phyloP scores from a whole-genome alignment of 2,329 filamentous ascomycete genomes.

The Colletotrichum shisoi region DNA sequence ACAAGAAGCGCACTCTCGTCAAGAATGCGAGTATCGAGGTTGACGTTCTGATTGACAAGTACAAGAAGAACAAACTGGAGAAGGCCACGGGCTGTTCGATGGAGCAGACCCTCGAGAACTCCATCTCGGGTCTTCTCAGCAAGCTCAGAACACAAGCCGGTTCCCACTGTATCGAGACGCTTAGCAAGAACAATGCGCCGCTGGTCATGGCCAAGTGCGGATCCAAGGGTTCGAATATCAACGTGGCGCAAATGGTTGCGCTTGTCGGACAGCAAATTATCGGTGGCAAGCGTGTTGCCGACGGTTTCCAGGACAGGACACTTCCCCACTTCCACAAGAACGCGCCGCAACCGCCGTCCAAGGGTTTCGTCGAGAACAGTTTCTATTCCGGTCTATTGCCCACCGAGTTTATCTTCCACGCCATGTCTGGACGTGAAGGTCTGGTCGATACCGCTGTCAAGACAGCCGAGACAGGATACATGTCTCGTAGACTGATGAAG shows the following conservation, averaged over 20 bases:
- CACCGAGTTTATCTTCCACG: slow-evolving; percentile 96
- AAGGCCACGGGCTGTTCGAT: slow-evolving; percentile 90
- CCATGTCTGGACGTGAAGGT: slow-evolving; percentile 97
- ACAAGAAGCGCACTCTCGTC: slow-evolving; percentile 79
- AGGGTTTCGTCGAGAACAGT: slow-evolving; percentile 96
- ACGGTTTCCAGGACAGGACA: slow-evolving; percentile 95
- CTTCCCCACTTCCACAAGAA: slow-evolving; percentile 96
- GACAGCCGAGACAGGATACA: slow-evolving; percentile 98
- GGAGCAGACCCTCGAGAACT: slow-evolving; percentile 89
- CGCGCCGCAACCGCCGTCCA: slow-evolving; percentile 87
- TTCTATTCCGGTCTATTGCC: slow-evolving; percentile 93
- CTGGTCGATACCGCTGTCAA: slow-evolving; percentile 98
- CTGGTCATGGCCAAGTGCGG: slow-evolving; percentile 97
- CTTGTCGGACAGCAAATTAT: slow-evolving; percentile 99
- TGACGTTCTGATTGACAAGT: slow-evolving; percentile 82
- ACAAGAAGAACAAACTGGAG: slow-evolving; percentile 79
- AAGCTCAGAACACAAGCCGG: slow-evolving; percentile 91
- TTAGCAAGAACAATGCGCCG: slow-evolving; percentile 91
- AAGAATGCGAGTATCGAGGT: slow-evolving; percentile 79
- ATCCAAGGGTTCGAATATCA: slow-evolving; percentile 96
- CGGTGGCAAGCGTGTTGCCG: slow-evolving; percentile 85
- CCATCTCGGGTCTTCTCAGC: slow-evolving; percentile 88
- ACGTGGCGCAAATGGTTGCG: slow-evolving; percentile 98
- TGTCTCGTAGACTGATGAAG: slow-evolving; percentile 98
- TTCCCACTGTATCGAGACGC: slow-evolving; percentile 85